Evolutionary conservation across 2,329 filamentous ascomycete genomes (phyloP).

Genomic region (Trichoderma koningiopsis): DNA sequence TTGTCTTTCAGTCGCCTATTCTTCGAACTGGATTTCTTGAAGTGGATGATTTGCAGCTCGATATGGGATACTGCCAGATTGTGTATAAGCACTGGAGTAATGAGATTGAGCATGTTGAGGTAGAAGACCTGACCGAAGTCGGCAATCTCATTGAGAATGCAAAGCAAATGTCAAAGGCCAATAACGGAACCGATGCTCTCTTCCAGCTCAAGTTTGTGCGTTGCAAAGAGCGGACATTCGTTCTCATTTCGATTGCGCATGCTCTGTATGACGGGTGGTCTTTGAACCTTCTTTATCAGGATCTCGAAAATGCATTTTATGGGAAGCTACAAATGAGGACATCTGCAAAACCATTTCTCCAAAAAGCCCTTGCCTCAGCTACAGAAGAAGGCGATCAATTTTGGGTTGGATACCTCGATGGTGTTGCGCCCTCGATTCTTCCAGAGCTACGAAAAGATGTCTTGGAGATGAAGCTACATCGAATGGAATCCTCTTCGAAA

Average conservation of each 20-base stretch:
- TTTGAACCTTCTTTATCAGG: constrained; percentile 69
- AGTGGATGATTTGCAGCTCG: constrained; percentile 61
- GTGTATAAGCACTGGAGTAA: constrained; percentile 38
- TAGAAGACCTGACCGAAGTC: constrained; percentile 38
- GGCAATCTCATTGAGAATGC: constrained; percentile 42
- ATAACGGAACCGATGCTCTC: constrained; percentile 43
- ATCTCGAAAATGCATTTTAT: constrained; percentile 68
- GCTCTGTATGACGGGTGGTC: constrained; percentile 91
- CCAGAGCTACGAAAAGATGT: neutral
- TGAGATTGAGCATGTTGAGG: constrained; percentile 29
- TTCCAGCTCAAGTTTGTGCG: constrained; percentile 53
- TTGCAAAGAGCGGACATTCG: constrained; percentile 41
- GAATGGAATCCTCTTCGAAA: constrained; percentile 28
- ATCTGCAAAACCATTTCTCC: constrained; percentile 56
- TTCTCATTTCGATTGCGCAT: constrained; percentile 76
- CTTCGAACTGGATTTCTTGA: constrained; percentile 73
- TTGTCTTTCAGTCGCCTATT: constrained; percentile 66
- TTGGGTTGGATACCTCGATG: constrained; percentile 70
- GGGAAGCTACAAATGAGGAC: constrained; percentile 46
- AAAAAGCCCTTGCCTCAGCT: constrained; percentile 29
- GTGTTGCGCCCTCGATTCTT: constrained; percentile 44
- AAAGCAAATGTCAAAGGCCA: constrained; percentile 40
- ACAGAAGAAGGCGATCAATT: constrained; percentile 50
- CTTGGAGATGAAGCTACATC: neutral
- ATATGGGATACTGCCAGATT: constrained; percentile 54